These are phyloP conservation scores for Mycena vitilis DNA, from an alignment of 768 basidiomycete species.

Conservation along the genomic window DNA sequence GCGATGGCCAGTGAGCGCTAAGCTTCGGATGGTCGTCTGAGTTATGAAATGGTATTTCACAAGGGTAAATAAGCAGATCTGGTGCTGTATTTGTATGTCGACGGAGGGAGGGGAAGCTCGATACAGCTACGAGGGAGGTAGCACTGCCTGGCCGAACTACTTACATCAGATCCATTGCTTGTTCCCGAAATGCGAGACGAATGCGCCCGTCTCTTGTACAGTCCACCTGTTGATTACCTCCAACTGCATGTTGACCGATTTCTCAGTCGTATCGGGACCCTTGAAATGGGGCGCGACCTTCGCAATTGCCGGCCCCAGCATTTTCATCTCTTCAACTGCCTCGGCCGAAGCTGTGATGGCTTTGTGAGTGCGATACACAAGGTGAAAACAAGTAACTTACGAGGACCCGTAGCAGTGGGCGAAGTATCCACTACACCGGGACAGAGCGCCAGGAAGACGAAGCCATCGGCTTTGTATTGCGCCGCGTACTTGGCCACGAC, in stretches of 20 bases:
- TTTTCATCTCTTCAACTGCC: neutral
- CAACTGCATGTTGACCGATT: constrained; percentile 26
- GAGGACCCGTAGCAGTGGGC: neutral
- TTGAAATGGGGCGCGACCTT: constrained; percentile 15
- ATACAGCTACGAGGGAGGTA: too few species aligned
- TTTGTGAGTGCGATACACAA: neutral
- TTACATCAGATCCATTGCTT: neutral
- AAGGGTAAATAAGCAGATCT: too few species aligned
- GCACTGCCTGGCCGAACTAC: too few species aligned
- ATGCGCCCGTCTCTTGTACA: constrained; percentile 22
- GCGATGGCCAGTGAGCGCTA: too few species aligned
- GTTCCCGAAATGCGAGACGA: constrained; percentile 28
- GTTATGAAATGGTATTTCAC: too few species aligned
- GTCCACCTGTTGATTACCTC: constrained; percentile 22
- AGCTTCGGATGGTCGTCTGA: too few species aligned
- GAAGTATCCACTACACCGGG: constrained; percentile 53
- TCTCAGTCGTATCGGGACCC: constrained; percentile 18
- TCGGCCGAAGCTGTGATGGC: neutral
- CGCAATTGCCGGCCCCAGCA: too few species aligned
- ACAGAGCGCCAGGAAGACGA: constrained; percentile 49
- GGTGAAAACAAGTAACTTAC: neutral
- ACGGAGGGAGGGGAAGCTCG: too few species aligned
- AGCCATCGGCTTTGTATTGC: constrained; percentile 45
- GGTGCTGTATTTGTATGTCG: too few species aligned
- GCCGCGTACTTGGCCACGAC: constrained; percentile 51